Conservation (phyloP, 2,329 filamentous ascomycete species). For the Cordyceps militaris region DNA sequence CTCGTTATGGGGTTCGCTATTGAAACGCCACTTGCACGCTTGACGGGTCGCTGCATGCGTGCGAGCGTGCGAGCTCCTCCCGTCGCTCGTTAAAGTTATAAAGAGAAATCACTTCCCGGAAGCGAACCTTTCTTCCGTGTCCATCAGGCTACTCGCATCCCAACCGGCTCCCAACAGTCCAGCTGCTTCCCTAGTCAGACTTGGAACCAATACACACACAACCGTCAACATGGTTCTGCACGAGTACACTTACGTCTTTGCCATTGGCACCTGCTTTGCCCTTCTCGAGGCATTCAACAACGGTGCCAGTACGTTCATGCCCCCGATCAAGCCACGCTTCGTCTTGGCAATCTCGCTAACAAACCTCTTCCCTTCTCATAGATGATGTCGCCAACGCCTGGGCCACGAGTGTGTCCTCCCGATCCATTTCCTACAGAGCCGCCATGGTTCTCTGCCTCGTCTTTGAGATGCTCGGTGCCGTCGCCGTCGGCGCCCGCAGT, state of each 20-base stretch:
- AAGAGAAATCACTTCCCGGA: not conserved
- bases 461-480: slow-evolving; percentile 62
- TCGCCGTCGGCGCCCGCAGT: slow-evolving; percentile 61
- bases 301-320: slow-evolving; percentile 59
- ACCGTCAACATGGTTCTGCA: slow-evolving; percentile 46
- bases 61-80: not conserved
- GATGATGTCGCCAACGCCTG: slow-evolving; percentile 81
- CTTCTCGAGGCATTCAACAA: slow-evolving; percentile 73
- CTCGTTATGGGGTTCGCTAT: slow-evolving; percentile 8
- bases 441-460: slow-evolving; percentile 60
- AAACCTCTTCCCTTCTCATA: slow-evolving; percentile 21
- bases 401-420: slow-evolving; percentile 75
- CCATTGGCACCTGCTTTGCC: slow-evolving; percentile 69
- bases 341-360: not conserved
- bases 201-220: not conserved
- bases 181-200: not conserved
- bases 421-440: slow-evolving; percentile 64
- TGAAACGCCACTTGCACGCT: not conserved
- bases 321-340: not conserved
- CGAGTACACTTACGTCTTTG: slow-evolving; percentile 65
- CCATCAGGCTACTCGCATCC: not conserved
- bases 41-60: not conserved
- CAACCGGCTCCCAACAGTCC: not conserved
- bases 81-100: not conserved
- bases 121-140: not conserved